Percentiles rank a stretch among this genome's conserved stretches.
phyloP scores from a whole-genome alignment of 495 filamentous ascomycete genomes.

The Arthonia radiata region DNA sequence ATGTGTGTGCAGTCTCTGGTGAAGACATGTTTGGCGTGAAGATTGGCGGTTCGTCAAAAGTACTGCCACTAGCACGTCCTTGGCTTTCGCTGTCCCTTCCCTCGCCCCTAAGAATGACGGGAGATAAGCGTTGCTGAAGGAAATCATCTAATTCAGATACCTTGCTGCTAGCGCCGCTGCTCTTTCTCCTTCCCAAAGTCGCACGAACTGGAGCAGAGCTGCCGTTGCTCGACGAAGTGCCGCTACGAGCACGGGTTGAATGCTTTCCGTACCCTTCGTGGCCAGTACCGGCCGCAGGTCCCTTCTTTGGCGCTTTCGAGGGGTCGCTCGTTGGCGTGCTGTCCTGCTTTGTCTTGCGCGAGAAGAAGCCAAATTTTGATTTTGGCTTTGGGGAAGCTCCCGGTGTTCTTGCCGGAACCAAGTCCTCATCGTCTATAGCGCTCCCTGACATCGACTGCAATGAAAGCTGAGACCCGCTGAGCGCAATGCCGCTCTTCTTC shows the following conservation, averaged over 20 bases:
- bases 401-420: constrained; percentile 2
- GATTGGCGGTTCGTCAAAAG: too few relatives aligned
- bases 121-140: constrained; percentile 52
- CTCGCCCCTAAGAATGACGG: constrained; percentile 67
- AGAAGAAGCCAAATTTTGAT: constrained; percentile 50
- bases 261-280: constrained; percentile 87
- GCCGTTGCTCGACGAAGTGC: constrained; percentile 23
- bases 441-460: constrained; percentile 3
- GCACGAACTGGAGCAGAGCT: constrained; percentile 17
- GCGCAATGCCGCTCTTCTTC: constrained; percentile 1
- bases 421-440: constrained; percentile 2
- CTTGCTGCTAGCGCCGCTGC: constrained; percentile 24
- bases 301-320: constrained; percentile 37
- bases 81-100: constrained; percentile 35
- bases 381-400: constrained; percentile 15
- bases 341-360: constrained; percentile 35
- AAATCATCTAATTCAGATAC: constrained; percentile 39
- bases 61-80: constrained; percentile 27
- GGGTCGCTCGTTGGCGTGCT: constrained; percentile 22
- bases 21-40: too few relatives aligned
- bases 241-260: constrained; percentile 33
- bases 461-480: constrained; percentile 4
- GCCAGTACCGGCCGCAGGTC: constrained; percentile 76
- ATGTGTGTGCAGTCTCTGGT: too few relatives aligned
- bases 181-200: constrained; percentile 21